Evolutionary conservation across 1,284 basidiomycete genomes (phyloP).

Genomic region (Exobasidium rhododendri): DNA sequence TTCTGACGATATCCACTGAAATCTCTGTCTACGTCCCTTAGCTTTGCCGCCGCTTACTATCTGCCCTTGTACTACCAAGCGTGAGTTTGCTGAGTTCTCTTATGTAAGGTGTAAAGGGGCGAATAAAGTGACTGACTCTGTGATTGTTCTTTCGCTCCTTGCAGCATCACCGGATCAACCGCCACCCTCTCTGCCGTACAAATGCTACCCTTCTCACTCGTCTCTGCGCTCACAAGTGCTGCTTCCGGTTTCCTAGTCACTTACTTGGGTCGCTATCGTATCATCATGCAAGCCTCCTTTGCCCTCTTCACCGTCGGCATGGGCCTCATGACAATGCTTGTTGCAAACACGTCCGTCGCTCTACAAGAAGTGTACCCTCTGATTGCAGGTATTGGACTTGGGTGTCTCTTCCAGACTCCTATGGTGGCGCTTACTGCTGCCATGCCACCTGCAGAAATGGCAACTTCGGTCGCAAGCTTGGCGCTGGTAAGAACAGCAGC

Average conservation of each 20-base stretch:
- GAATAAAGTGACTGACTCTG: no score
- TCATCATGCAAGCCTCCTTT: slow-evolving; percentile 62
- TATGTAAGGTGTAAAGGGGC: no score
- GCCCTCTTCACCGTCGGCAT: slow-evolving; percentile 34
- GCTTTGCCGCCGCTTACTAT: slow-evolving; percentile 28
- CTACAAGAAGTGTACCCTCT: slow-evolving; percentile 30
- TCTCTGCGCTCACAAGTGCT: slow-evolving; percentile 63
- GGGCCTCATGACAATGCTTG: slow-evolving; percentile 32
- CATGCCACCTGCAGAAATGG: slow-evolving; percentile 38
- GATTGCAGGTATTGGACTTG: slow-evolving; percentile 39
- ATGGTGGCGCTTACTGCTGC: slow-evolving; percentile 41
- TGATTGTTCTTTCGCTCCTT: background rate
- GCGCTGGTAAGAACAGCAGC: slow-evolving; percentile 30
- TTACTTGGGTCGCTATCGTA: slow-evolving; percentile 65
- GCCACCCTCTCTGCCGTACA: slow-evolving; percentile 70
- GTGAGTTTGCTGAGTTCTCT: no score
- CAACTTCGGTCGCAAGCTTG: slow-evolving; percentile 32
- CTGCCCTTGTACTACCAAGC: slow-evolving; percentile 68
- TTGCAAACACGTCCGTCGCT: slow-evolving; percentile 21
- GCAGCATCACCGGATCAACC: slow-evolving; percentile 65
- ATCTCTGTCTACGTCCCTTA: background rate
- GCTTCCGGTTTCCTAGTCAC: slow-evolving; percentile 65
- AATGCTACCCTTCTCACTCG: slow-evolving; percentile 73
- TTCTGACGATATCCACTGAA: background rate
- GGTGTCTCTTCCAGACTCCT: slow-evolving; percentile 46